Conservation (phyloP, 768 basidiomycete species). For the Lanmaoa pseudosensibilis region DNA sequence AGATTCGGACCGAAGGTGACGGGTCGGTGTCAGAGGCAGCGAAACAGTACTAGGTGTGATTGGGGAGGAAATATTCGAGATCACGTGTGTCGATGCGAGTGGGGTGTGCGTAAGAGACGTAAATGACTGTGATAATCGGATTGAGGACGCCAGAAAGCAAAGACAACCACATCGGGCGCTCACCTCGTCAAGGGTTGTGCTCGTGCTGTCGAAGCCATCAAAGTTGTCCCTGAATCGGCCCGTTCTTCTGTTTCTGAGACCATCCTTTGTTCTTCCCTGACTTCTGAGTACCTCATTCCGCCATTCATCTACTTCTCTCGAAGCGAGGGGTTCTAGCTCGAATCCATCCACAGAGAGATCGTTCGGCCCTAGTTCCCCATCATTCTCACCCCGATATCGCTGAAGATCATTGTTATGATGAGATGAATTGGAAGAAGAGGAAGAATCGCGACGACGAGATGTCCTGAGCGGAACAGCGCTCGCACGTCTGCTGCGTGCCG, state of each 20-base stretch:
- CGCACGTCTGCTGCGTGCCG: constrained; percentile 28
- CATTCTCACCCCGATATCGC: neutral
- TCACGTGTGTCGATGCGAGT: constrained; percentile 49
- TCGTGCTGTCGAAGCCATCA: constrained; percentile 21
- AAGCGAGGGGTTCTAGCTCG: constrained; percentile 55
- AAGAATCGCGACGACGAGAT: constrained; percentile 16
- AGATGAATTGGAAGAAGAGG: constrained; percentile 9
- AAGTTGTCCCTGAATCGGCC: constrained; percentile 4
- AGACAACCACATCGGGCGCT: constrained; percentile 1
- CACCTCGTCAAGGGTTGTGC: constrained; percentile 52
- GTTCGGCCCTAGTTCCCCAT: constrained; percentile 16
- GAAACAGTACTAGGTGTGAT: constrained; percentile 12
- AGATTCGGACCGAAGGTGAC: constrained; percentile 20
- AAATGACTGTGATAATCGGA: constrained; percentile 39
- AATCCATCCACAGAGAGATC: constrained; percentile 27
- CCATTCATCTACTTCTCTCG: constrained; percentile 55
- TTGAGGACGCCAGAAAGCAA: neutral
- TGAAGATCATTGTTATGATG: constrained; percentile 8
- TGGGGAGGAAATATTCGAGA: constrained; percentile 41
- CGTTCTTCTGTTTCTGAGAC: constrained; percentile 11
- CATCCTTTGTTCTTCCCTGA: constrained; percentile 10
- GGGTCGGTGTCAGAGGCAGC: constrained; percentile 16
- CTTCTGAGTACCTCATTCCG: constrained; percentile 42
- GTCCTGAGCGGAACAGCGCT: constrained; percentile 22
- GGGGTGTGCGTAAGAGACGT: constrained; percentile 45